Evolutionary conservation across 192 early-diverging fungal genomes (phyloP).

Genomic region (Podila verticillata): DNA sequence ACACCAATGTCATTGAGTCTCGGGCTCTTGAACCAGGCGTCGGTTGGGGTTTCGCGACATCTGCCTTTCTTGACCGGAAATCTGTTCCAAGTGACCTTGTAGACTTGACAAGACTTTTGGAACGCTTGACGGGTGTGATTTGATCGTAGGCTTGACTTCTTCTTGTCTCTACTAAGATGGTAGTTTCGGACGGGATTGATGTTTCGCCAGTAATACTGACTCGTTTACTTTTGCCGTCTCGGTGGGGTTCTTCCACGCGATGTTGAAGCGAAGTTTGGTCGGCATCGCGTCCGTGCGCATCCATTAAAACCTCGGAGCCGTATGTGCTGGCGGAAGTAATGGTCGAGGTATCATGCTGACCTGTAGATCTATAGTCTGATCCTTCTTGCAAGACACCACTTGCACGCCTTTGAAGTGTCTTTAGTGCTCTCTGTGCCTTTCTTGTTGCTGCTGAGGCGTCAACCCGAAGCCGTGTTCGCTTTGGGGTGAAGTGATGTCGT

Average conservation of each 20-base stretch:
- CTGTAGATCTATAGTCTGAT: no score
- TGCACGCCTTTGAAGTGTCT: not conserved
- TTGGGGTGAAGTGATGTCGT: conserved; percentile 21
- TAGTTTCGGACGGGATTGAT: not conserved
- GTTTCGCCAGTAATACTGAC: not conserved
- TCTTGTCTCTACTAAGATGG: not conserved
- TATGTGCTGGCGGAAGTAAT: no score
- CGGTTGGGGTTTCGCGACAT: not conserved
- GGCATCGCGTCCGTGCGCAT: no score
- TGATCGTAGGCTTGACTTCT: not conserved
- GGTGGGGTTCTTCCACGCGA: no score
- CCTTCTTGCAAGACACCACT: no score
- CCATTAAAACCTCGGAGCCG: no score
- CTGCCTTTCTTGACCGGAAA: not conserved
- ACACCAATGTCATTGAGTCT: conserved; percentile 32
- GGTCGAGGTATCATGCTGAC: no score
- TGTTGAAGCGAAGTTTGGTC: no score
- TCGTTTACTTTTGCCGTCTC: not conserved
- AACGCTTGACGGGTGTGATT: not conserved
- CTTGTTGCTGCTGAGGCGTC: conserved; percentile 32
- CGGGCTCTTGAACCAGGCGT: conserved; percentile 24
- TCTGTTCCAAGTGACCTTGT: conserved; percentile 1
- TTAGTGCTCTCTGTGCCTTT: conserved; percentile 11
- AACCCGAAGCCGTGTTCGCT: conserved; percentile 15
- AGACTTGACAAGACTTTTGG: not conserved